Evolutionary conservation across 805 yeast genomes (phyloP), one percentile per base, ranked within the genome.

Genomic region (Komagataella mondaviorum): DNA sequence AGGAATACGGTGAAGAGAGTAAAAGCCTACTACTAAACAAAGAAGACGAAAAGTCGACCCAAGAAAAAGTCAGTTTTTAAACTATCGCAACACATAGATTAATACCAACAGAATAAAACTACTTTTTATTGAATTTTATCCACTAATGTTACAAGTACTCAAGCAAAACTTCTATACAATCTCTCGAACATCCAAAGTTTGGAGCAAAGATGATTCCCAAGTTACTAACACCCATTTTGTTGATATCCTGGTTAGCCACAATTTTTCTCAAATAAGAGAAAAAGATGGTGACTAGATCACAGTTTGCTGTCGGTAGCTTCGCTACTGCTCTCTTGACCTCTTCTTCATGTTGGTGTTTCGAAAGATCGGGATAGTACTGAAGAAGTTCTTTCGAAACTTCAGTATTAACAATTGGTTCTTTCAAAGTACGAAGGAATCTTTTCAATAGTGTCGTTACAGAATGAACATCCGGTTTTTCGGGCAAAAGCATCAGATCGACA

Each of bases 381-480:
- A 44, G 43, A 24, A 51, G 46, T 12, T 24, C 50, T n/a, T 48
- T 45, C 7, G 48, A 17, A 22, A 49, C 45, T 6, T 70, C 72
- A 39, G 66, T 70, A 0, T 89, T 80, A 47, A 85, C 64, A n/a
- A 87, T 20, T n/a, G 44, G 75, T 23, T 74, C 72, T 1, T 95
- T 90, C 49, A 88, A 63, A 54, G 81, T 87, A 55, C 96, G 72
- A 48, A 89, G 69, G 67, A 84, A 89, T 14, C 88, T 71, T 63
- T 89, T 89, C 54, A 89, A 68, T 46, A 89, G 68, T 0, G 96
- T 95, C 6, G 95, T 80, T 3, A 85, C 84, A 0, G 95, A 83
- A 63, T 89, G 88, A 22, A 85, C 77, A 62, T 87, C 95, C 1
- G 78, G 78, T 44, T 62, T 65, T 43, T 72, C 63, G 0, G 65